phyloP scores from a whole-genome alignment of 192 early-diverging fungal species.

The Haplosporangium gracile region DNA sequence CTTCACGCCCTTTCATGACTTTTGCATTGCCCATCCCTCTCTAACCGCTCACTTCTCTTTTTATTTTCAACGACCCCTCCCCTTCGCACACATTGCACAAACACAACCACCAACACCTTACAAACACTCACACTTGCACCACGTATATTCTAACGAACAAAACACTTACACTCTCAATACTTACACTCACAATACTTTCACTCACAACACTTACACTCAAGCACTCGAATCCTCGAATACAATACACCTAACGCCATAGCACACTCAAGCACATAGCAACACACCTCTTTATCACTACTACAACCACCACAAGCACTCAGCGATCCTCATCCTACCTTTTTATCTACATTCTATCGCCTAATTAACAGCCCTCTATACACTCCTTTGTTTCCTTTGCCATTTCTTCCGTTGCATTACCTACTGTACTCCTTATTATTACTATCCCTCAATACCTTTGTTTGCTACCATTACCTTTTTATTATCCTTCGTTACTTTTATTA shows the following conservation, averaged over 20 bases:
- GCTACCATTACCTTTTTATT: background rate
- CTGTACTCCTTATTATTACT: background rate
- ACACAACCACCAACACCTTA: background rate
- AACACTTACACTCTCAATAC: background rate
- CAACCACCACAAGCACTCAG: background rate
- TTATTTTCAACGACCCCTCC: background rate
- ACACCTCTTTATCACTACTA: background rate
- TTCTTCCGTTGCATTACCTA: background rate
- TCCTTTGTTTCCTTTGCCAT: background rate
- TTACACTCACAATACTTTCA: background rate
- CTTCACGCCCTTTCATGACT: background rate
- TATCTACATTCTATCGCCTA: background rate
- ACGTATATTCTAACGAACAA: background rate
- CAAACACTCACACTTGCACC: background rate
- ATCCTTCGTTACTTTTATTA: background rate
- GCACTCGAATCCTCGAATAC: background rate
- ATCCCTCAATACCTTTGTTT: background rate
- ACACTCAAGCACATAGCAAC: background rate
- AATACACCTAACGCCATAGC: background rate
- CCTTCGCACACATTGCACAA: background rate
- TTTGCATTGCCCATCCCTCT: background rate
- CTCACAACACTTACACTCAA: background rate
- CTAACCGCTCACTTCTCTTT: background rate
- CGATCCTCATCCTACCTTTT: background rate
- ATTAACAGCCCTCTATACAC: no score